Conservation (phyloP, 176 grass and related monocot genomes). For the Oryza rufipogon region DNA sequence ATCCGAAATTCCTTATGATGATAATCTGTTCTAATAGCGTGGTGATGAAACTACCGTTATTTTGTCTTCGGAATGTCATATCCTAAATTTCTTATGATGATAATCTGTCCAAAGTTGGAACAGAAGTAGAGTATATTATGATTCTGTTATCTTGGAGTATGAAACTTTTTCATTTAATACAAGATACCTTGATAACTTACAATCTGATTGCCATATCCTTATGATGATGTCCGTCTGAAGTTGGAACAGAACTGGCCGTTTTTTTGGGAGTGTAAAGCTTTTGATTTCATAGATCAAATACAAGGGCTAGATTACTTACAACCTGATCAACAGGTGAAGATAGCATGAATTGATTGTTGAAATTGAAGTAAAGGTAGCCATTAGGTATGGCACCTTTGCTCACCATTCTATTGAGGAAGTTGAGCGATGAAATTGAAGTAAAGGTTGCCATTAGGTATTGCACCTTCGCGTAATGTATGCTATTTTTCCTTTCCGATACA, state of each 20-base stretch:
- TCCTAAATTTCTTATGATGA: no score
- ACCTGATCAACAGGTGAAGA: neutral
- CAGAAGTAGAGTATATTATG: neutral
- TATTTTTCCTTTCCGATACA: neutral
- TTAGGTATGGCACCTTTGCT: neutral
- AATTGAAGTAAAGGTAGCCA: neutral
- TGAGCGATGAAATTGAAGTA: neutral
- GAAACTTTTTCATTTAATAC: neutral
- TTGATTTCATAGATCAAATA: neutral
- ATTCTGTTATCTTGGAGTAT: neutral
- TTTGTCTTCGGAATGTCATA: neutral
- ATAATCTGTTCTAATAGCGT: no score
- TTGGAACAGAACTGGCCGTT: neutral
- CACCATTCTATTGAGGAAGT: neutral
- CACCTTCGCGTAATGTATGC: neutral
- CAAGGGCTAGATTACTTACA: neutral
- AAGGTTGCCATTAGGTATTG: no score
- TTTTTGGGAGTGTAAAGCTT: neutral
- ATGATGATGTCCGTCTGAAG: neutral
- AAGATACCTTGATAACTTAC: neutral
- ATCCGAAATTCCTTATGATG: no score
- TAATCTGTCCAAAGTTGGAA: neutral
- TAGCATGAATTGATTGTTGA: neutral
- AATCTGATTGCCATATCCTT: neutral
- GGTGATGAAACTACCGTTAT: neutral